phyloP scores from a whole-genome alignment of 2,329 filamentous ascomycete species.

The Penicillium sp. region DNA sequence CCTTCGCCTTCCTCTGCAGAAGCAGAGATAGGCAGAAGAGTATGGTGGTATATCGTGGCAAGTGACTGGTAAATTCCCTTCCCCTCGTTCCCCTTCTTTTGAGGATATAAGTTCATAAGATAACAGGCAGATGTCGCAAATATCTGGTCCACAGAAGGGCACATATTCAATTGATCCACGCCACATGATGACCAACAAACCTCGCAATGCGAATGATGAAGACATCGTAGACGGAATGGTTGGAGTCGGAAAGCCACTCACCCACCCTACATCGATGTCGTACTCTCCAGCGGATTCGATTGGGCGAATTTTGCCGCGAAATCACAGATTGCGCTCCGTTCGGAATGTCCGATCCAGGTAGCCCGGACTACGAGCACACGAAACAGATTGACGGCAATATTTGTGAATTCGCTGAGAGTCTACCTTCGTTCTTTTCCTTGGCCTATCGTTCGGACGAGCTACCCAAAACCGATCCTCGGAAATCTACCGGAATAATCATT shows the following conservation, averaged over 20 bases:
- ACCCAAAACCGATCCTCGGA: conserved; percentile 6
- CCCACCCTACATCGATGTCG: conserved; percentile 33
- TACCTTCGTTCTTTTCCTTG: conserved; percentile 31
- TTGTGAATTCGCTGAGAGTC: conserved; percentile 21
- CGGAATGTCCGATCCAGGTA: conserved; percentile 10
- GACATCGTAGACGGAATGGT: conserved; percentile 26
- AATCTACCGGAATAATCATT: conserved; percentile 16
- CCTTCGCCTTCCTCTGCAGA: conserved; percentile 20
- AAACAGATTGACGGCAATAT: conserved; percentile 31
- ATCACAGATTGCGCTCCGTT: conserved; percentile 30
- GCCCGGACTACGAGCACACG: conserved; percentile 24
- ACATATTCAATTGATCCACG: conserved; percentile 31
- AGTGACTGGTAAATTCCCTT: conserved; percentile 29
- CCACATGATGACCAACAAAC: conserved; percentile 35
- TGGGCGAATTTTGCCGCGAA: conserved; percentile 32
- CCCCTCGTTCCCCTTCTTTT: not conserved
- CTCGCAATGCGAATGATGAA: conserved; percentile 31
- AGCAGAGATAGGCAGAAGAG: conserved; percentile 32
- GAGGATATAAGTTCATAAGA: not conserved
- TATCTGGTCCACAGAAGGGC: conserved; percentile 30
- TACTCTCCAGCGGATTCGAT: conserved; percentile 32
- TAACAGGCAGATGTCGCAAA: conserved; percentile 26
- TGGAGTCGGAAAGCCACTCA: conserved; percentile 13
- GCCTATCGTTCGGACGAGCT: conserved; percentile 1
- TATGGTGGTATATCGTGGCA: conserved; percentile 37